Evolutionary conservation across 148 eudicot species (phyloP).

Genomic region (Silene latifolia): DNA sequence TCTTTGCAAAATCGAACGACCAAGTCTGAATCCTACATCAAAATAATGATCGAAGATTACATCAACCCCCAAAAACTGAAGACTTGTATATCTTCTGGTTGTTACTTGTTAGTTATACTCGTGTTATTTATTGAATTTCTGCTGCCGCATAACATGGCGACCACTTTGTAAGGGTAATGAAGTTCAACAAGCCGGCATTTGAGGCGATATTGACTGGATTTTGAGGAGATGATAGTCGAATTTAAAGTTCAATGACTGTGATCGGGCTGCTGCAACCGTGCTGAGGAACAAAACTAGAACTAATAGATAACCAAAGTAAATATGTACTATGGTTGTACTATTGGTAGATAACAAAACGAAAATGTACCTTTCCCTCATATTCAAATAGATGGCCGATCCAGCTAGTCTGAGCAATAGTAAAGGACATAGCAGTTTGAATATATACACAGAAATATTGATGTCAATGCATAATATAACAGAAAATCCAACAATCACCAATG

Average conservation of each 20-base stretch:
- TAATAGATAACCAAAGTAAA: background rate
- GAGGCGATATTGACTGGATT: background rate
- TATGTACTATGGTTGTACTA: background rate
- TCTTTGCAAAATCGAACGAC: constrained; percentile 89
- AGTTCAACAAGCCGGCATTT: background rate
- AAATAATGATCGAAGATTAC: background rate
- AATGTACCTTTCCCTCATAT: constrained; percentile 73
- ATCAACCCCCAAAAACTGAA: background rate
- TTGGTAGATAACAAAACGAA: constrained; percentile 2
- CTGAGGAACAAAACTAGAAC: background rate
- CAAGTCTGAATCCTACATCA: constrained; percentile 67
- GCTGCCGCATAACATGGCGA: background rate
- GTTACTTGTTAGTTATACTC: background rate
- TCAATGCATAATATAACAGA: background rate
- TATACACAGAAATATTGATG: constrained; percentile 5
- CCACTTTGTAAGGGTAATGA: background rate
- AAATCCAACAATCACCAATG: background rate
- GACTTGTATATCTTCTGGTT: constrained; percentile 7
- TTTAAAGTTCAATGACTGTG: background rate
- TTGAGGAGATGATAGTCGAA: background rate
- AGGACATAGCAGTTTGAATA: constrained; percentile 29
- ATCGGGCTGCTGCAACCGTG: background rate
- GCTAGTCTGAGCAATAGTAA: constrained; percentile 48
- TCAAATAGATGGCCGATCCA: constrained; percentile 66
- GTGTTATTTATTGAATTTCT: too few relatives aligned